Base-by-base conservation (phyloP, 2,329 filamentous ascomycete genomes). In the Beauveria scarabaeidicola region DNA sequence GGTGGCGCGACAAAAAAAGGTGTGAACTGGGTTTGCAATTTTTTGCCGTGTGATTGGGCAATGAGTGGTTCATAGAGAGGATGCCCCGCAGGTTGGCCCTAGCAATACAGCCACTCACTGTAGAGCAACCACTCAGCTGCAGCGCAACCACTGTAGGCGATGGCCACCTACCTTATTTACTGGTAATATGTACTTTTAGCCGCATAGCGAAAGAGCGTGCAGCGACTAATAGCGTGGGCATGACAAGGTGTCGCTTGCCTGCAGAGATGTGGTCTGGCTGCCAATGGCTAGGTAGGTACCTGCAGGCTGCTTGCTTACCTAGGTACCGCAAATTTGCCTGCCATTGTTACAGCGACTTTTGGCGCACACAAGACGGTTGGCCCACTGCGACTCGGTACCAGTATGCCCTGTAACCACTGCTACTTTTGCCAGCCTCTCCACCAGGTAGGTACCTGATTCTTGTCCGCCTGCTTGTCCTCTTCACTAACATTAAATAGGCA, bases 11-110 rank as follows among this genome's bases (percentile, higher is more conserved):
- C 68, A 69, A 67, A 65, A 69, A 71, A 68, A 64, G 68, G 61
- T 69, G 69, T 64, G 67, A 73, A 62, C 55, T 32, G 64, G 63
- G 64, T 65, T 69, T 64, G 70, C 68, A 72, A 69, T 73, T 74
- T 74, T 74, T 73, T 72, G 66, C 66, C 69, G 65, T 70, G 66
- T 74, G 71, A 74, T 74, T 74, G 72, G 71, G 67, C 52, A 46
- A 21, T n/a, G 32, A 52, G 19, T 52, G 51, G 51, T 52, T 32
- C 40, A 29, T 56, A 32, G 43, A 50, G 43, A 9, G 27, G 43
- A 36, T 25, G 48, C 58, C 58, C 58, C 32, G 48, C 58, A 59
- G 21, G n/a, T 25, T 7, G 29, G 46, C 55, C 55, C 55, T 44
- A 40, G 7, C 17, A n/a, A 7, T 15, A 19, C 15, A 46, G 6